Percentiles rank a stretch among this genome's conserved stretches.
Evolutionary conservation across 495 filamentous ascomycete species (phyloP).

Genomic region (Talaromyces borbonicus): DNA sequence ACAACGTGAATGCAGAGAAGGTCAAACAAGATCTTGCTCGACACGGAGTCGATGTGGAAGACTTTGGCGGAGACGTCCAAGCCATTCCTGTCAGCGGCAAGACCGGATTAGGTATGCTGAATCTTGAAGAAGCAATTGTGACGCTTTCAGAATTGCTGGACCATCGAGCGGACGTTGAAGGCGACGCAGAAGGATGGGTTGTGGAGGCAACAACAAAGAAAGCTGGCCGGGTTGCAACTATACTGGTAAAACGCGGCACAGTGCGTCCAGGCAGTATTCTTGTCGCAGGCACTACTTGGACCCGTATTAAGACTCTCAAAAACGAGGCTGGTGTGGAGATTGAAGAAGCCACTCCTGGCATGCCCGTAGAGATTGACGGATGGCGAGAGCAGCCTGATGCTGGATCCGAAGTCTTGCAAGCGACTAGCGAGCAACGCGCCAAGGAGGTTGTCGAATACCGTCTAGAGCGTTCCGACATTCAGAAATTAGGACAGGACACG

Average conservation of each 20-base stretch:
- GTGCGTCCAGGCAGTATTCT: constrained; percentile 72
- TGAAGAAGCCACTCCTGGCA: constrained; percentile 70
- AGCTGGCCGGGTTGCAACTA: constrained; percentile 77
- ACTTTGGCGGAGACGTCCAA: constrained; percentile 91
- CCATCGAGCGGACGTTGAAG: constrained; percentile 66
- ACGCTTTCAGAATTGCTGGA: constrained; percentile 83
- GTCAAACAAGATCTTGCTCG: constrained; percentile 81
- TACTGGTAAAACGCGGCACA: constrained; percentile 81
- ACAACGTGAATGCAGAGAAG: constrained; percentile 61
- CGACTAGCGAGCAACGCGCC: constrained; percentile 65
- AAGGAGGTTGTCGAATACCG: constrained; percentile 74
- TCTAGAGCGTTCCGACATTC: constrained; percentile 49
- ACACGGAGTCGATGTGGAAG: constrained; percentile 87
- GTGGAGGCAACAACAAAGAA: constrained; percentile 87
- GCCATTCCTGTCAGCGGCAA: constrained; percentile 86
- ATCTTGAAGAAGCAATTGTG: constrained; percentile 82
- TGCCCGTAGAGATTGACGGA: constrained; percentile 83
- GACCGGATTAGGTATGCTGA: constrained; percentile 84
- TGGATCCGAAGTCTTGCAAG: constrained; percentile 80
- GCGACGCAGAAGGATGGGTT: constrained; percentile 84
- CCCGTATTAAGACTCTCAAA: constrained; percentile 67
- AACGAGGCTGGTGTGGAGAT: constrained; percentile 77
- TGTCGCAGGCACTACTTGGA: constrained; percentile 79
- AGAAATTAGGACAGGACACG: constrained; percentile 57
- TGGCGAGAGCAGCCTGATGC: constrained; percentile 90